These are phyloP conservation scores for Mycena crocata DNA, from an alignment of 768 basidiomycete genomes.

Conservation along the genomic window DNA sequence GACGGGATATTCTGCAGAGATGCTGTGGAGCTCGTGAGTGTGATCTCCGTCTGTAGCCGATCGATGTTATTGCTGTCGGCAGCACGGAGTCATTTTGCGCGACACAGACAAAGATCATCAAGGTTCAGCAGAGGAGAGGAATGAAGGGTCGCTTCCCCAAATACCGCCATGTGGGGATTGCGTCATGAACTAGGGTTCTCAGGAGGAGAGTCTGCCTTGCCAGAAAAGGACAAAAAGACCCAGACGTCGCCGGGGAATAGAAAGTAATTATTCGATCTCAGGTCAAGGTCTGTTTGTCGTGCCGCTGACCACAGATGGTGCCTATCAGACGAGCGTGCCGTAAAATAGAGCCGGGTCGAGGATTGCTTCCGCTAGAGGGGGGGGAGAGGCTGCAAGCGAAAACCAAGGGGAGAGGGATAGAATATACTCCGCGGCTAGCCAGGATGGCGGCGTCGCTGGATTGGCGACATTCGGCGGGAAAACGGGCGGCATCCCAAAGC, in stretches of 20 bases:
- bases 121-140: conserved; percentile 7
- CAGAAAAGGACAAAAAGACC: conserved; percentile 18
- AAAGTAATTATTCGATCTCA: conserved; percentile 15
- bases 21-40: background rate
- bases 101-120: background rate
- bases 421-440: background rate
- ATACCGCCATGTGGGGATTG: conserved; percentile 33
- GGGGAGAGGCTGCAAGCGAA: background rate
- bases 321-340: conserved; percentile 28
- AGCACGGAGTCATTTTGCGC: background rate
- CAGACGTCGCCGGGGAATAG: conserved; percentile 3
- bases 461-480: background rate
- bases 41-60: too few species aligned
- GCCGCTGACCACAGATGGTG: conserved; percentile 23
- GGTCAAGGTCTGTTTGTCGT: conserved; percentile 6
- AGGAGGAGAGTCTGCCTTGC: conserved; percentile 1
- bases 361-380: conserved; percentile 18
- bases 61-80: background rate
- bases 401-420: background rate
- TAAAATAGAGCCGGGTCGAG: conserved; percentile 24
- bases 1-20: conserved; percentile 3
- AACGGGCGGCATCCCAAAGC: background rate
- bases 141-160: conserved; percentile 1
- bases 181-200: conserved; percentile 24
- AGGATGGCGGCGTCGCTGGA: background rate